Conservation (phyloP, 177 flowering plant genomes). For the Vitis hybrid region DNA sequence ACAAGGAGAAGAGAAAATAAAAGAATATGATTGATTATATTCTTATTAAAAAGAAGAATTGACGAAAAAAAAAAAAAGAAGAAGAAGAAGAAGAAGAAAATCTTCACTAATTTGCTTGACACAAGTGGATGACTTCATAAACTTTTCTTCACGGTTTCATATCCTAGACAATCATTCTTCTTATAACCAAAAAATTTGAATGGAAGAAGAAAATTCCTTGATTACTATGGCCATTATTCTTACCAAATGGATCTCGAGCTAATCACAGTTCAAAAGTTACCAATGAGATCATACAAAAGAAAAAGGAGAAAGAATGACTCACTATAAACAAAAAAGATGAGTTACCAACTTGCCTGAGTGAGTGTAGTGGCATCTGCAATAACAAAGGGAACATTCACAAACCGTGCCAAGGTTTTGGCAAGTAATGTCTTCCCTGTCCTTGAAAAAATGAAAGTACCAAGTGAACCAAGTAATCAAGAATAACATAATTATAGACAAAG, state of each 20-base stretch:
- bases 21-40: neutral
- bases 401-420: conserved; percentile 91
- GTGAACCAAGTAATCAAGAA: conserved; percentile 10
- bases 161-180: too few relatives aligned
- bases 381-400: conserved; percentile 95
- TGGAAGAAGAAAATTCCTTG: neutral
- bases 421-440: conserved; percentile 99
- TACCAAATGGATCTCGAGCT: too few relatives aligned
- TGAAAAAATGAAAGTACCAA: conserved; percentile 37
- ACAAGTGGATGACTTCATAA: neutral
- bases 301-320: neutral
- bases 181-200: too few relatives aligned
- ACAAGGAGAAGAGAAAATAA: neutral
- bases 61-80: too few relatives aligned
- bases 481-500: conserved; percentile 5
- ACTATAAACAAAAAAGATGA: neutral
- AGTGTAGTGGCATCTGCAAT: conserved; percentile 94
- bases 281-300: neutral
- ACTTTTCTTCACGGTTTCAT: too few relatives aligned
- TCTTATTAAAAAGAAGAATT: neutral
- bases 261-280: too few relatives aligned
- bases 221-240: neutral
- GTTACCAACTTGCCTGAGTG: conserved; percentile 76
- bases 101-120: neutral
- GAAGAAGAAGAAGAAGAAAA: too few relatives aligned